phyloP scores from a whole-genome alignment of 2,329 filamentous ascomycete species.

The Zarea fungicola region DNA sequence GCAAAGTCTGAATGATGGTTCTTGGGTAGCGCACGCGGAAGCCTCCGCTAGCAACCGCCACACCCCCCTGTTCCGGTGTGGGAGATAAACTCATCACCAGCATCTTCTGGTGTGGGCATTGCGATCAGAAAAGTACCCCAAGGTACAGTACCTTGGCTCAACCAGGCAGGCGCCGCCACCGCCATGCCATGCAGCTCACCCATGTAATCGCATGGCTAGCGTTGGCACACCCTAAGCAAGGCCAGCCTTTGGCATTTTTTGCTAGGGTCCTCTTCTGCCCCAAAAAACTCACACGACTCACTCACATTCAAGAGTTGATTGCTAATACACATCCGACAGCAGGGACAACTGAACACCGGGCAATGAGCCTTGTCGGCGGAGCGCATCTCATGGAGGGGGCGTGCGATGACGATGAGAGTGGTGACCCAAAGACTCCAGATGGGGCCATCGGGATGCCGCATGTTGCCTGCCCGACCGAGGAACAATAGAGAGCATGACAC shows the following conservation, averaged over 20 bases:
- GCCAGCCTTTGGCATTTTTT: neutral
- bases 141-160: conserved; percentile 7
- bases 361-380: conserved; percentile 2
- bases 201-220: conserved; percentile 5
- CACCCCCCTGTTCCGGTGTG: neutral
- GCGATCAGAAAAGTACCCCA: neutral
- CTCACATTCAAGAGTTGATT: neutral
- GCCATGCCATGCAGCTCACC: conserved; percentile 11
- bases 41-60: conserved; percentile 1
- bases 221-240: conserved; percentile 5
- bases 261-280: neutral
- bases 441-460: conserved; percentile 9
- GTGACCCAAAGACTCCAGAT: neutral
- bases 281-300: neutral
- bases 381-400: neutral
- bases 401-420: neutral
- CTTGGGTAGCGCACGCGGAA: conserved; percentile 2
- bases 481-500: conserved; percentile 5
- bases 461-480: neutral
- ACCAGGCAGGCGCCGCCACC: conserved; percentile 2
- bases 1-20: neutral
- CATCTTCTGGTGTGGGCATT: neutral
- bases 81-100: conserved; percentile 1
- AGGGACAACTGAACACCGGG: conserved; percentile 4
- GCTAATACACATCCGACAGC: conserved; percentile 6